A percentile compares a stretch with the other conserved stretches of the same genome.
Evolutionary conservation across 257 asterid species (phyloP).

Genomic region (Solanum tarapatanum): DNA sequence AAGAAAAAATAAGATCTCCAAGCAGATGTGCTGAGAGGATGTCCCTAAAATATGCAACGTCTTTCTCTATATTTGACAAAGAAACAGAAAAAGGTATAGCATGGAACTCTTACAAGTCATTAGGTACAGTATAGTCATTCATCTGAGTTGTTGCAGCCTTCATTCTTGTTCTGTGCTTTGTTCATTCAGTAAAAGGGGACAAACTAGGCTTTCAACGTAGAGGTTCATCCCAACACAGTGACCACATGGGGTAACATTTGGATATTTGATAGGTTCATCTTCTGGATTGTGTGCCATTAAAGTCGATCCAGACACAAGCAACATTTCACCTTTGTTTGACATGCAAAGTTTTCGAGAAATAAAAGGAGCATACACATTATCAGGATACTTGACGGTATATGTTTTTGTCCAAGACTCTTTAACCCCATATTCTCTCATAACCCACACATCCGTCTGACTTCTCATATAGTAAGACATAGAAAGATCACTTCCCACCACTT

Average conservation of each 20-base stretch:
- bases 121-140: not conserved
- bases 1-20: not conserved
- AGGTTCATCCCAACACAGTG: not conserved
- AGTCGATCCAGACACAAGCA: not conserved
- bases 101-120: not conserved
- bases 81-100: not conserved
- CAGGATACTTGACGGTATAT: not conserved
- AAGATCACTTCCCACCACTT: not conserved
- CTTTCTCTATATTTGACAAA: not conserved
- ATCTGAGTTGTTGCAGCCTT: not conserved
- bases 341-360: not conserved
- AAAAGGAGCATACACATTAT: not conserved
- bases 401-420: not conserved
- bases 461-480: not conserved
- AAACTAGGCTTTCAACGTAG: not conserved
- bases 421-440: not conserved
- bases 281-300: not conserved
- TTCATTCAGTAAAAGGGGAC: not conserved
- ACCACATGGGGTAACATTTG: not conserved
- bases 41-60: not conserved
- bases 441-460: not conserved
- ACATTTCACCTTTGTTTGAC: not conserved
- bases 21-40: not conserved
- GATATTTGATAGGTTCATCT: not conserved
- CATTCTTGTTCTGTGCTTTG: not conserved